A percentile compares a stretch with the other conserved stretches of the same genome.
phyloP scores from a whole-genome alignment of 495 filamentous ascomycete species.

The Annulohypoxylon stygium region DNA sequence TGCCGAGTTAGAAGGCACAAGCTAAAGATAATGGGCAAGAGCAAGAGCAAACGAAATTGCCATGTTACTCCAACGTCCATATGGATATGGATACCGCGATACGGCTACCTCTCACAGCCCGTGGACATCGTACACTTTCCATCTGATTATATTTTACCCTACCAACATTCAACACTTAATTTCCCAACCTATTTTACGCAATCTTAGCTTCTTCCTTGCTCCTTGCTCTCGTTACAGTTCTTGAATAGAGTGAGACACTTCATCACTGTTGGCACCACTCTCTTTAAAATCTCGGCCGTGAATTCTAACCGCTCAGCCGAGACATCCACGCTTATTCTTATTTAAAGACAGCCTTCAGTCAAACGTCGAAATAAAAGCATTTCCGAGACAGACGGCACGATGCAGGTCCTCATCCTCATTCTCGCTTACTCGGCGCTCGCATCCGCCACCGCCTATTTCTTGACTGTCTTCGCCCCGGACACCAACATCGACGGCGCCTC shows the following conservation, averaged over 20 bases:
- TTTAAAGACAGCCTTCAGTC: not conserved
- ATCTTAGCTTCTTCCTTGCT: not conserved
- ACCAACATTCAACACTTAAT: not conserved
- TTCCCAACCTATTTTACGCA: not conserved
- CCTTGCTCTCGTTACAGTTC: not conserved
- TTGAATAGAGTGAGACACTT: slow-evolving; percentile 4
- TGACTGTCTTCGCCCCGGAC: slow-evolving; percentile 42
- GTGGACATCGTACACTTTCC: slow-evolving; percentile 14
- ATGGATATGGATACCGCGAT: too few species aligned
- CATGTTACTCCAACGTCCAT: not conserved
- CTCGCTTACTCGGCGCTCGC: slow-evolving; percentile 29
- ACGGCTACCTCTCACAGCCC: too few species aligned
- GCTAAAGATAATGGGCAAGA: slow-evolving; percentile 8
- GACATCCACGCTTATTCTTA: not conserved
- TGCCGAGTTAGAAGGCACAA: slow-evolving; percentile 8
- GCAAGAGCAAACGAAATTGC: slow-evolving; percentile 25
- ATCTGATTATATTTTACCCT: not conserved
- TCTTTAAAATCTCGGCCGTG: not conserved
- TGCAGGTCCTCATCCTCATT: slow-evolving; percentile 13
- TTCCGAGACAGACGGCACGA: slow-evolving; percentile 1
- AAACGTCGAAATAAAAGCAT: not conserved
- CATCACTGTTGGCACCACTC: not conserved
- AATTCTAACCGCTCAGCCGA: not conserved
- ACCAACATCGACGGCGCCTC: slow-evolving; percentile 32
- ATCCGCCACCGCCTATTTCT: slow-evolving; percentile 40